Evolutionary conservation across 768 basidiomycete species (phyloP).

Genomic region (Mycena leptocephala): DNA sequence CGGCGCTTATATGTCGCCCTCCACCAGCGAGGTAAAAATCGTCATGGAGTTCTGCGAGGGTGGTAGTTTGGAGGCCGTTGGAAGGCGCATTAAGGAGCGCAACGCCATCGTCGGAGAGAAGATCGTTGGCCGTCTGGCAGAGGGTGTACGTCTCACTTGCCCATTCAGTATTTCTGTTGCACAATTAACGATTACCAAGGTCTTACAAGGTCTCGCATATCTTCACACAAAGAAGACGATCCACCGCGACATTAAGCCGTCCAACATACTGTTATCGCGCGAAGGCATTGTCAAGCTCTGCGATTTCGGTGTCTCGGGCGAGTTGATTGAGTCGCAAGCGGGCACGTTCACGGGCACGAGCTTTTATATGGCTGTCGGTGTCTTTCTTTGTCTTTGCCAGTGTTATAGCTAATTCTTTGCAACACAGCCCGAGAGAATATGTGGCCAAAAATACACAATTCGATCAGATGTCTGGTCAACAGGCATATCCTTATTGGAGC

Average conservation of each 20-base stretch:
- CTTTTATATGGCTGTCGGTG: constrained; percentile 97
- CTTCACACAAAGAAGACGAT: constrained; percentile 94
- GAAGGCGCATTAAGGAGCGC: constrained; percentile 85
- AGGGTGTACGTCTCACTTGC: constrained; percentile 76
- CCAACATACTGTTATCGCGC: constrained; percentile 91
- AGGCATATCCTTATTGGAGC: constrained; percentile 94
- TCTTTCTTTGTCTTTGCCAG: background rate
- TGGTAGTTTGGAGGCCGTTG: constrained; percentile 91
- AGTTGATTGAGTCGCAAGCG: constrained; percentile 91
- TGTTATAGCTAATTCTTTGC: constrained; percentile 24
- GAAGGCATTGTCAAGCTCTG: constrained; percentile 93
- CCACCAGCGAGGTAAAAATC: constrained; percentile 94
- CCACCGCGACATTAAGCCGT: constrained; percentile 96
- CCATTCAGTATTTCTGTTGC: constrained; percentile 15
- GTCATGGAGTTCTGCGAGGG: constrained; percentile 94
- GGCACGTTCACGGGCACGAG: constrained; percentile 98
- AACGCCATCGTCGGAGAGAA: constrained; percentile 88
- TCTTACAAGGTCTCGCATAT: constrained; percentile 94
- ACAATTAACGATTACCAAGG: constrained; percentile 57
- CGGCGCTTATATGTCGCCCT: constrained; percentile 92
- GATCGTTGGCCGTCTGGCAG: constrained; percentile 93
- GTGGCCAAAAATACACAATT: constrained; percentile 93
- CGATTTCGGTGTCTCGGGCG: constrained; percentile 98
- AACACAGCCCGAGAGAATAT: constrained; percentile 91
- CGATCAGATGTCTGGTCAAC: constrained; percentile 99